phyloP scores from a whole-genome alignment of 352 stramenopile genomes.

The Phytophthora lateralis region DNA sequence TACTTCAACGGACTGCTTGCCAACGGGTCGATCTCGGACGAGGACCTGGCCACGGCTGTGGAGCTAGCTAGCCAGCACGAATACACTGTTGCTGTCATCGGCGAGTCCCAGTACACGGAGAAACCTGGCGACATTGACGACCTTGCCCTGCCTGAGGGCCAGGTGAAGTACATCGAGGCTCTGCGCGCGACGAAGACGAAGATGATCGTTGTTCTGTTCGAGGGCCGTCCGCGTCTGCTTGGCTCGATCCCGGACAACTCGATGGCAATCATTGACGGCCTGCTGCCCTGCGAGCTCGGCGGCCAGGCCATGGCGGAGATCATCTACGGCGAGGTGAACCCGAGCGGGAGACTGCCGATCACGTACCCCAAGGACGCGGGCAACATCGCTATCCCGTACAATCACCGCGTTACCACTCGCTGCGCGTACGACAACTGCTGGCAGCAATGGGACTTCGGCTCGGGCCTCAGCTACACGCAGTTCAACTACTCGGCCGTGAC shows the following conservation, averaged over 20 bases:
- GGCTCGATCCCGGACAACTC: slow-evolving; percentile 47
- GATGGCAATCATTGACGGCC: slow-evolving; percentile 74
- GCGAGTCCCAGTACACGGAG: slow-evolving; percentile 79
- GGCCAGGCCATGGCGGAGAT: slow-evolving; percentile 86
- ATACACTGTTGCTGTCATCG: slow-evolving; percentile 76
- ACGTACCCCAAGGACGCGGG: slow-evolving; percentile 73
- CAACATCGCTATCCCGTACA: slow-evolving; percentile 72
- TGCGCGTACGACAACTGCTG: slow-evolving; percentile 55
- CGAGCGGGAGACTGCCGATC: slow-evolving; percentile 77
- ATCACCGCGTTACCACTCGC: slow-evolving; percentile 54
- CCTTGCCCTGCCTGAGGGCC: slow-evolving; percentile 57
- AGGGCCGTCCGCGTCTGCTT: slow-evolving; percentile 78
- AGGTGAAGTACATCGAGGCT: slow-evolving; percentile 74
- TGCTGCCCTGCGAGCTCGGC: slow-evolving; percentile 73
- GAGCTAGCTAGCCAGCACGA: slow-evolving; percentile 39
- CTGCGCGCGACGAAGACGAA: slow-evolving; percentile 69
- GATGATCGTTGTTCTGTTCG: slow-evolving; percentile 78
- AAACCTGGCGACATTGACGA: slow-evolving; percentile 87
- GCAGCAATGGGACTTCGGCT: slow-evolving; percentile 69
- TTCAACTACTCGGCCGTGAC: slow-evolving; percentile 57
- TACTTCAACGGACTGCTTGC: slow-evolving; percentile 63
- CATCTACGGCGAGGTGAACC: slow-evolving; percentile 75
- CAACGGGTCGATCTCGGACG: slow-evolving; percentile 49
- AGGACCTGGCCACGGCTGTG: slow-evolving; percentile 59
- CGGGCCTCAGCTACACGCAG: slow-evolving; percentile 68